These are phyloP conservation scores for Lasiodiplodia hormozganensis DNA, from an alignment of 2,329 filamentous ascomycete species.

Conservation along the genomic window DNA sequence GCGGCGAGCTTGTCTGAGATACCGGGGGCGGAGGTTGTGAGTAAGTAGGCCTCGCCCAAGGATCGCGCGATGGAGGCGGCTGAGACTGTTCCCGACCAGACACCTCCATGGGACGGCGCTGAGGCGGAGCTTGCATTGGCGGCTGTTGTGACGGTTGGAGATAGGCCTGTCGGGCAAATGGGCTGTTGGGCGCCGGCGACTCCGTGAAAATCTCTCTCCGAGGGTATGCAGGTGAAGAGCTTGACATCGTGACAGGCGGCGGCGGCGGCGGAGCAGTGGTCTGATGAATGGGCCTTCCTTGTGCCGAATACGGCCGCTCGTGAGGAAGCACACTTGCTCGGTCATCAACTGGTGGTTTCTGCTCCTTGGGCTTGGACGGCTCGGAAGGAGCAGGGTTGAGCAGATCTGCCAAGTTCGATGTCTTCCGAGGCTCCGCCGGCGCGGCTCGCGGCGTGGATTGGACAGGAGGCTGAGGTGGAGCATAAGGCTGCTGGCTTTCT, in stretches of 20 bases:
- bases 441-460: conserved; percentile 31
- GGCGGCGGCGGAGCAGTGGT: conserved; percentile 15
- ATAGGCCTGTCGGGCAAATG: conserved; percentile 18
- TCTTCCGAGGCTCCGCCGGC: conserved; percentile 39
- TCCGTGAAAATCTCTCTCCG: conserved; percentile 17
- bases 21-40: conserved; percentile 18
- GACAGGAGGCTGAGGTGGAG: conserved; percentile 7
- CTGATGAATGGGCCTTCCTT: conserved; percentile 21
- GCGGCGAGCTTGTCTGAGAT: conserved; percentile 22
- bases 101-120: conserved; percentile 8
- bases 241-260: conserved; percentile 7
- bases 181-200: conserved; percentile 16
- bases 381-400: conserved; percentile 39
- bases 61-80: conserved; percentile 20
- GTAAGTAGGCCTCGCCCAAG: conserved; percentile 16
- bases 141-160: conserved; percentile 8
- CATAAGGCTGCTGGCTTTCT: conserved; percentile 21
- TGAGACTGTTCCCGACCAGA: conserved; percentile 24
- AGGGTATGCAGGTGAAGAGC: conserved; percentile 22
- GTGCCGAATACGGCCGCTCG: conserved; percentile 23
- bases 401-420: conserved; percentile 47
- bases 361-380: conserved; percentile 20
- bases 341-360: conserved; percentile 16
- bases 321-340: conserved; percentile 21
- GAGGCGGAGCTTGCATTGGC: conserved; percentile 25